These are phyloP conservation scores for Leptodermis oblonga DNA, from an alignment of 257 asterid genomes.

Conservation along the genomic window DNA sequence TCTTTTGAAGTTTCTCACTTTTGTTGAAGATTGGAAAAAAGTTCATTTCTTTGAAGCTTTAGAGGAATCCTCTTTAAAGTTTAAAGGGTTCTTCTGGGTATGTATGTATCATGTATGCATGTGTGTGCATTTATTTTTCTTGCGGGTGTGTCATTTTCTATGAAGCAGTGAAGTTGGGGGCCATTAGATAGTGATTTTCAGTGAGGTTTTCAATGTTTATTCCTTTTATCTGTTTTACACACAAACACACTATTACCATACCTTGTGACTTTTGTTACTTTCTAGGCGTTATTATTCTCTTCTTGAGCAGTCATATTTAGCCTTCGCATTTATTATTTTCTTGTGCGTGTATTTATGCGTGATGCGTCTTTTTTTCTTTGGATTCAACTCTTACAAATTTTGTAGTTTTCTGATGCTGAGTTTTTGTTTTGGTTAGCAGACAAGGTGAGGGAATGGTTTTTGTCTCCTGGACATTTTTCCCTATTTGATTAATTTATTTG, in stretches of 20 bases:
- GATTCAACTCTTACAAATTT: constrained; percentile 47
- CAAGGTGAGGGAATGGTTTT: constrained; percentile 61
- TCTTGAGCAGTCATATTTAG: constrained; percentile 86
- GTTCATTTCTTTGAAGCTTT: constrained; percentile 34
- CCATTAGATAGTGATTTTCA: constrained; percentile 43
- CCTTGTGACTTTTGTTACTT: constrained; percentile 61
- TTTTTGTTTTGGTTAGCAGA: constrained; percentile 62
- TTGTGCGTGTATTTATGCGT: constrained; percentile 24
- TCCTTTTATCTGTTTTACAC: constrained; percentile 63
- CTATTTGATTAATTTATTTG: constrained; percentile 51
- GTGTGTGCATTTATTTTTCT: constrained; percentile 18
- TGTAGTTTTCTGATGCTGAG: constrained; percentile 42
- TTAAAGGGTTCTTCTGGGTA: no score
- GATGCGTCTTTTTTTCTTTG: constrained; percentile 58
- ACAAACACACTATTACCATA: constrained; percentile 13
- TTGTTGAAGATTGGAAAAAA: constrained; percentile 35
- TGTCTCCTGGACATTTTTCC: constrained; percentile 64
- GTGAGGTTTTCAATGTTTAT: constrained; percentile 77
- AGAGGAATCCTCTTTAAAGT: background rate
- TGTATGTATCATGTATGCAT: constrained; percentile 22
- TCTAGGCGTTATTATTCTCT: constrained; percentile 81
- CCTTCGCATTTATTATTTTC: constrained; percentile 61
- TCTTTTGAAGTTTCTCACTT: constrained; percentile 16
- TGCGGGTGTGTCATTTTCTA: constrained; percentile 53
- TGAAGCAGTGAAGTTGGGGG: constrained; percentile 51